phyloP scores from a whole-genome alignment of 306 rosid genomes.

The cucumber (Cucumis sativus) region DNA sequence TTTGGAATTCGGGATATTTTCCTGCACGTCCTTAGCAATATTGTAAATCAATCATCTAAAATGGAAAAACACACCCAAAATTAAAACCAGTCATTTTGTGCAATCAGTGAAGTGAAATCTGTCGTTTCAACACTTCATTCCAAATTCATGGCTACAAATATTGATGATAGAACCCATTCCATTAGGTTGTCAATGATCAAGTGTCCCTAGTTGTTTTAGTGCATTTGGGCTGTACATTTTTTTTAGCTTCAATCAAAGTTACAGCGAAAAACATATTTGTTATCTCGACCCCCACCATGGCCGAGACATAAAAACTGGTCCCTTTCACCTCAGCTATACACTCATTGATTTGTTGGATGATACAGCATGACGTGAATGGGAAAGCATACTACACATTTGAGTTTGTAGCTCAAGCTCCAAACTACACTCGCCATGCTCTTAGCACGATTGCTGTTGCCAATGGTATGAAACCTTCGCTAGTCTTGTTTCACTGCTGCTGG shows the following conservation, averaged over 20 bases:
- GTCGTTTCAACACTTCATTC: background rate
- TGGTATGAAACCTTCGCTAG: slow-evolving; percentile 36
- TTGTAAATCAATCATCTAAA: background rate
- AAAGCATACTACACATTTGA: slow-evolving; percentile 72
- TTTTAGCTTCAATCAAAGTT: background rate
- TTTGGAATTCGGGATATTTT: background rate
- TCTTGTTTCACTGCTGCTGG: background rate
- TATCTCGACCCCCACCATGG: too few relatives aligned
- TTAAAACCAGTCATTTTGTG: background rate
- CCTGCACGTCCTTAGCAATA: background rate
- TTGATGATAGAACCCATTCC: background rate
- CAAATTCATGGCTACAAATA: background rate
- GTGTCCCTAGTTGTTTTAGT: too few relatives aligned
- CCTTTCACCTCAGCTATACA: background rate
- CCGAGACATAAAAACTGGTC: background rate
- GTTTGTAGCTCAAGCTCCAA: slow-evolving; percentile 85
- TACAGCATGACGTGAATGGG: slow-evolving; percentile 74
- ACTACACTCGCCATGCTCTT: slow-evolving; percentile 90
- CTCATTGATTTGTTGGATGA: slow-evolving; percentile 6
- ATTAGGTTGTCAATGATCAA: background rate
- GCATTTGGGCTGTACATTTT: background rate
- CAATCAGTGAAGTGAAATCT: background rate
- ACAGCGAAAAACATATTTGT: background rate
- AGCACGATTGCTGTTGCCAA: slow-evolving; percentile 68
- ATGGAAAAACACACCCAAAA: background rate